Base-by-base conservation (phyloP, 2,329 filamentous ascomycete genomes). In the Macrophomina pseudophaseolina region DNA sequence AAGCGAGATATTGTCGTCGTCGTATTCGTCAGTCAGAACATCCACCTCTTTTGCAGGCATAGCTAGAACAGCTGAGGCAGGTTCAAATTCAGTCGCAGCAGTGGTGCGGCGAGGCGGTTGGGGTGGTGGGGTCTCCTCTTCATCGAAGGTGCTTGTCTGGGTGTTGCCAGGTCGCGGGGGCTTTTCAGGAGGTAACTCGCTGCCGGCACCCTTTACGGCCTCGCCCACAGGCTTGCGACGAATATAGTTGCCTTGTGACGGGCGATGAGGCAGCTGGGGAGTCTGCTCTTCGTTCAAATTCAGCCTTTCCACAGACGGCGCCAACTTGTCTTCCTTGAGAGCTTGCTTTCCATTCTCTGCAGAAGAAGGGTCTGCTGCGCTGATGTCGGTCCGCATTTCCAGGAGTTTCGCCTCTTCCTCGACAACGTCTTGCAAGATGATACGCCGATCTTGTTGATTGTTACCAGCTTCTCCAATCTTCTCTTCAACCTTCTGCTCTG, bases 401-500 rank as follows among this genome's bases (percentile, higher is more conserved):
- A 66, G 18, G 14, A 59, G 33, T 14, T 66, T 53, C 14, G 64
- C 64, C 14, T 66, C 64, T 46, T 59, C 46, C 9, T 66, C 54
- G 23, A 60, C 54, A 3, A 58, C 48, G n/a, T 66, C 64, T 18
- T 66, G 48, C 64, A 66, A 42, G 9, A 59, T 23, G n/a, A 51
- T 56, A 4, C 44, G 30, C 4, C 63, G 11, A 8, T 65, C 63
- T 23, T 48, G 40, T n/a, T 49, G 30, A 38, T 14, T 58, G 18
- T 53, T 35, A 18, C 35, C 64, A 7, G 33, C 23, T 14, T 52
- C 52, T 4, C 32, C 46, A 11, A 66, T 60, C 16, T 53, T 60
- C 5, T 60, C 58, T 18, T 67, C 48, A 23, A 63, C 56, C 68
- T 78, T 77, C 56, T 77, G 71, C 64, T 80, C 79, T 56, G 78